Base-by-base conservation (phyloP, 2,329 filamentous ascomycete species). In the Nemania sp. region DNA sequence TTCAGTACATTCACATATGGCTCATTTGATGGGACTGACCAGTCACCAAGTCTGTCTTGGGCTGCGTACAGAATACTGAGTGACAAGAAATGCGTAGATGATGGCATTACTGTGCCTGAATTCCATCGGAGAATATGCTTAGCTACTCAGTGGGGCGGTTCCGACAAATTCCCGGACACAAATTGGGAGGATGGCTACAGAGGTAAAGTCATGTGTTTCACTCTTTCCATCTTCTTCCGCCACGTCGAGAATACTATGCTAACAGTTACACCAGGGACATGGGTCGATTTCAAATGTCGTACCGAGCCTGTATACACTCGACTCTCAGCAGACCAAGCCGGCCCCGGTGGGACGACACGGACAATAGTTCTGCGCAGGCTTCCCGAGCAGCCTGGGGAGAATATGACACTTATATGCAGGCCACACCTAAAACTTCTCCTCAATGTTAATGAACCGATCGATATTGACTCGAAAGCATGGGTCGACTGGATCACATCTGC, bases 221-320 rank as follows among this genome's bases (percentile, higher is more conserved):
- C 34, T 3, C 23, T 3, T 23, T 28, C 20, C 31, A 8, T 22
- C 34, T 22, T 14, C 5, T 11, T n/a, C 24, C 5, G 2, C 2
- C 11, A 23, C 3, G 8, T 37, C 6, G 7, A 7, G 34, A 24
- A 19, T n/a, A 14, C 12, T 23, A 33, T 20, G 34, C 50, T 52
- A 22, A 52, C 33, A 15, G 3, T 30, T 6, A 15, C 3, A 8
- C 37, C 11, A 56, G 48, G 28, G 9, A 11, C 4, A 7, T 48
- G 49, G 54, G 11, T 30, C n/a, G 3, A 22, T 22, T 7, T 6
- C 0, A 2, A 26, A 3, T 33, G 6, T 4, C 54, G 54, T 12
- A 53, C 49, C 1, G 49, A 54, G n/a, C 49, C 54, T 2, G 54
- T 56, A 15, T 56, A 56, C n/a, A 56, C 54, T 3, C 31, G 49